phyloP scores from a whole-genome alignment of 306 rosid genomes.

The Quercus variabilis region DNA sequence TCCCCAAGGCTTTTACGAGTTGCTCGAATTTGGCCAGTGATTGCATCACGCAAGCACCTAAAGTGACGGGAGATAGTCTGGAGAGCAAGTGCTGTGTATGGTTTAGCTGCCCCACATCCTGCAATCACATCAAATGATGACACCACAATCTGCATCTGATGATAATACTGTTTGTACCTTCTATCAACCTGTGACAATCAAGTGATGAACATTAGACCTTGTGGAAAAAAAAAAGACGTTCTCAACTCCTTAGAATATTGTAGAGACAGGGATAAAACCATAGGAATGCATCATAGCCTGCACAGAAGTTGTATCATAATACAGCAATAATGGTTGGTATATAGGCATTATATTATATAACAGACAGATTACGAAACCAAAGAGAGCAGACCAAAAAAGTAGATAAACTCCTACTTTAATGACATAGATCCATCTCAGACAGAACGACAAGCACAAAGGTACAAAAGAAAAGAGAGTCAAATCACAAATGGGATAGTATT shows the following conservation, averaged over 20 bases:
- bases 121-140: constrained; percentile 72
- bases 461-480: not conserved
- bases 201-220: not conserved
- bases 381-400: not conserved
- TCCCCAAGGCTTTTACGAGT: constrained; percentile 66
- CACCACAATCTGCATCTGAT: constrained; percentile 82
- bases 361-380: not conserved
- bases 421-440: not conserved
- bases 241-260: not conserved
- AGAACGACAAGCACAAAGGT: not conserved
- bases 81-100: constrained; percentile 77
- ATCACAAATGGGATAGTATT: not conserved
- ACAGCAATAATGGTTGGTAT: not conserved
- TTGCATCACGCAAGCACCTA: constrained; percentile 74
- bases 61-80: constrained; percentile 83
- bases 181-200: constrained; percentile 54
- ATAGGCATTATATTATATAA: not conserved
- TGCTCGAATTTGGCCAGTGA: constrained; percentile 59
- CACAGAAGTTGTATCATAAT: not conserved
- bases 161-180: constrained; percentile 77
- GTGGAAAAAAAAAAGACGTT: not conserved
- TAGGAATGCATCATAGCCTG: not conserved
- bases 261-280: not conserved
- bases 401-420: not conserved
- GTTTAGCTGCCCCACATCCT: constrained; percentile 76